These are phyloP conservation scores for Plasmodium coatneyi DNA, from an alignment of 169 alveolate species.

Conservation along the genomic window DNA sequence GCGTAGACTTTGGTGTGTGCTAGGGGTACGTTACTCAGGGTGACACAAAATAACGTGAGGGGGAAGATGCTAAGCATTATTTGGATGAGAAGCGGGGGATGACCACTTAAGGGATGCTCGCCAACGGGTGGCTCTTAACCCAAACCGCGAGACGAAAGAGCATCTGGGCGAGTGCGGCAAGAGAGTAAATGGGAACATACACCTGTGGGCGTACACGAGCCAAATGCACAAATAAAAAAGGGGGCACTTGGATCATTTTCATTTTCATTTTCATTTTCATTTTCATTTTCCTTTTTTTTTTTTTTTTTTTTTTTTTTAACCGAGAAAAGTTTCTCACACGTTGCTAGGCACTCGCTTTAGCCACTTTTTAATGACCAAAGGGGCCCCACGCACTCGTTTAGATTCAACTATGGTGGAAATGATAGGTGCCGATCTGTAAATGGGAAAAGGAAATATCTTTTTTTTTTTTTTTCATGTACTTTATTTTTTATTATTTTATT, in stretches of 20 bases:
- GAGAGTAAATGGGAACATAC: not conserved
- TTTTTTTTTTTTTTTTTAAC: too few species aligned
- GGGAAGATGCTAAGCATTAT: conserved; percentile 24
- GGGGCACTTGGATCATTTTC: too few species aligned
- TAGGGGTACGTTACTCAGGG: not conserved
- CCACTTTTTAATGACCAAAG: not conserved
- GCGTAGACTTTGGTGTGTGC: not conserved
- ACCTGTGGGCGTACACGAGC: not conserved
- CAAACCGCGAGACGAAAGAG: not conserved
- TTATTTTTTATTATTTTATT: too few species aligned
- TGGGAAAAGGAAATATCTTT: not conserved
- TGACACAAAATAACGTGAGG: conserved; percentile 1
- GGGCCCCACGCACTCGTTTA: not conserved
- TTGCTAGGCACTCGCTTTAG: not conserved
- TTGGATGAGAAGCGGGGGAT: not conserved
- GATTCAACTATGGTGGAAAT: too few species aligned
- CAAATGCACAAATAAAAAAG: not conserved
- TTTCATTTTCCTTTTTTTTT: too few species aligned
- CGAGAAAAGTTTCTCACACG: not conserved
- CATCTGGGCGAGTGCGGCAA: not conserved
- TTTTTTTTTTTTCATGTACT: not conserved
- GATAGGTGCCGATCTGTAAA: not conserved
- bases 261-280: too few species aligned
- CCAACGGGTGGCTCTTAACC: not conserved
- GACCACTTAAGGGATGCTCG: not conserved